Evolutionary conservation across 192 early-diverging fungal genomes (phyloP).

Genomic region (Chytriomyces confervae): DNA sequence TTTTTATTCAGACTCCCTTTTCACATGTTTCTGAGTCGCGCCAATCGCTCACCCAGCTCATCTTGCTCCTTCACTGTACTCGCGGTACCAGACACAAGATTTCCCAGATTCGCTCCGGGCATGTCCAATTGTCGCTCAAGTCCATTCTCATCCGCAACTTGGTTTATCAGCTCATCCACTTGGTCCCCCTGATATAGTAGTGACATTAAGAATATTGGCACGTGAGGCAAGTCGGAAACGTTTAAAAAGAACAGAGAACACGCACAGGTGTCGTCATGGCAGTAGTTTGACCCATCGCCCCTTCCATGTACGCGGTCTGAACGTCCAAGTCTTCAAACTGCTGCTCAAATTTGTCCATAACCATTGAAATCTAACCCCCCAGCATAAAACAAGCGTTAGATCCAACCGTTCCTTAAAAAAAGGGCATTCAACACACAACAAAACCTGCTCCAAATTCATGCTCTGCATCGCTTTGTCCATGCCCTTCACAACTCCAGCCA

Average conservation of each 20-base stretch:
- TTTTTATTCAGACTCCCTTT: not conserved
- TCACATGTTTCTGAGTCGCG: slow-evolving; percentile 66
- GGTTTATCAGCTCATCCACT: slow-evolving; percentile 92
- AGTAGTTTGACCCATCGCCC: slow-evolving; percentile 85
- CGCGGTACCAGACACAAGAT: slow-evolving; percentile 44
- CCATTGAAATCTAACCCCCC: slow-evolving; percentile 76
- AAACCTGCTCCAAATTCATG: slow-evolving; percentile 95
- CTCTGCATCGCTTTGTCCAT: slow-evolving; percentile 94
- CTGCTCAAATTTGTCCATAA: slow-evolving; percentile 98
- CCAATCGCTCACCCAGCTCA: slow-evolving; percentile 67
- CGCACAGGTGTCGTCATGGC: slow-evolving; percentile 76
- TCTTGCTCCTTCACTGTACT: slow-evolving; percentile 60
- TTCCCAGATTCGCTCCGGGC: slow-evolving; percentile 46
- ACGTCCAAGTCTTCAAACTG: slow-evolving; percentile 99
- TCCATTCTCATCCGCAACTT: slow-evolving; percentile 96
- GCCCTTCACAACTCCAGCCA: slow-evolving; percentile 87
- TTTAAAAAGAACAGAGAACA: too few relatives aligned
- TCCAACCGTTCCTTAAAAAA: not conserved
- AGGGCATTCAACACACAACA: not conserved
- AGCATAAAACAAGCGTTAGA: not conserved
- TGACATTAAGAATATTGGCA: too few relatives aligned
- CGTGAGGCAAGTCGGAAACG: too few relatives aligned
- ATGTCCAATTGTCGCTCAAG: slow-evolving; percentile 83
- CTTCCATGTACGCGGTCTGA: slow-evolving; percentile 97
- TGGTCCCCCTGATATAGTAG: slow-evolving; percentile 64